Conservation (phyloP, 805 yeast species). For the Spathaspora gorwiae region DNA sequence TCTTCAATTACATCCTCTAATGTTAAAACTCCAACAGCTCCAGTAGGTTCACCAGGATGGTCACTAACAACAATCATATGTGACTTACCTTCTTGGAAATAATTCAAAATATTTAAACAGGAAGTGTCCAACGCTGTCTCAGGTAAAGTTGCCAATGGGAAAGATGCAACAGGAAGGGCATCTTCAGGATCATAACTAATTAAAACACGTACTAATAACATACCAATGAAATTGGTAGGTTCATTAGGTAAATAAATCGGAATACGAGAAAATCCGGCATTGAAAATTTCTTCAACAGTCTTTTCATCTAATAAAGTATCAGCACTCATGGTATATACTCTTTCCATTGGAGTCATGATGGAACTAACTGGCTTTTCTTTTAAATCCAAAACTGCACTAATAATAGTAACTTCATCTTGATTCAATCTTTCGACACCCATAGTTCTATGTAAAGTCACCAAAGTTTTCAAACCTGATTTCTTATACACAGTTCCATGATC, state of each 20-base stretch:
- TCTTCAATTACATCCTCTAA: constrained; percentile 98
- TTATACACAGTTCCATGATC: constrained; percentile 95
- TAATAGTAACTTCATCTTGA: constrained; percentile 93
- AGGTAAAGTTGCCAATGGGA: constrained; percentile 93
- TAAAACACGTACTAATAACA: constrained; percentile 86
- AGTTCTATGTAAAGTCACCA: constrained; percentile 87
- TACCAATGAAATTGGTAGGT: constrained; percentile 87
- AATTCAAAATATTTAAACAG: constrained; percentile 87
- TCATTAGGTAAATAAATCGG: constrained; percentile 90
- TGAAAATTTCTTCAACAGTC: constrained; percentile 82
- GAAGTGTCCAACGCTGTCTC: constrained; percentile 91
- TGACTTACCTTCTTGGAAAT: constrained; percentile 96
- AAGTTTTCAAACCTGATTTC: constrained; percentile 86
- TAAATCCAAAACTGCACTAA: constrained; percentile 86
- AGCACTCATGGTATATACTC: constrained; percentile 84
- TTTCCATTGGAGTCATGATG: constrained; percentile 92
- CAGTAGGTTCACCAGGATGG: constrained; percentile 75
- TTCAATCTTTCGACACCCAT: constrained; percentile 94
- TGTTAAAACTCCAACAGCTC: constrained; percentile 88
- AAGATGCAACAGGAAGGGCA: constrained; percentile 83
- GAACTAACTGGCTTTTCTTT: constrained; percentile 83
- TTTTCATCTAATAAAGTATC: constrained; percentile 78
- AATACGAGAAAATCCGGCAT: constrained; percentile 91
- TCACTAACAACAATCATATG: constrained; percentile 94
- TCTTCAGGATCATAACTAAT: constrained; percentile 97